Evolutionary conservation across 1,139 yeast genomes (phyloP).

Genomic region (Scheffersomyces parashehatae): DNA sequence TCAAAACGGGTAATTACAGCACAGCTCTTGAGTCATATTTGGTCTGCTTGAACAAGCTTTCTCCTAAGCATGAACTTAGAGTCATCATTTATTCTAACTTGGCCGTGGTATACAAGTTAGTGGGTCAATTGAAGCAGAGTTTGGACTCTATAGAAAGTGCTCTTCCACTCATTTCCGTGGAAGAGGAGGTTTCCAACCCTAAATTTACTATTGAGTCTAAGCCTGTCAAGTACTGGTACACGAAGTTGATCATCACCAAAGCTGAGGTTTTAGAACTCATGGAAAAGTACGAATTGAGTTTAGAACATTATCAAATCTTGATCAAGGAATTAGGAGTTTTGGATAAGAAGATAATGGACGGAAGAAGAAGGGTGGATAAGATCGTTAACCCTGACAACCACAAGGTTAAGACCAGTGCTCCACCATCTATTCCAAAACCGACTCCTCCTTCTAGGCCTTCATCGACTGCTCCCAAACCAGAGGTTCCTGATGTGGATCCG

Average conservation of each 20-base stretch:
- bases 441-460: conserved; percentile 5
- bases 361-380: conserved; percentile 74
- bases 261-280: conserved; percentile 85
- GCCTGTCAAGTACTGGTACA: conserved; percentile 68
- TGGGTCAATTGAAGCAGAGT: conserved; percentile 74
- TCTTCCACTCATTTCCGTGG: conserved; percentile 52
- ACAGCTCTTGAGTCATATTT: conserved; percentile 63
- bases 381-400: conserved; percentile 52
- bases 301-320: conserved; percentile 58
- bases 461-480: conserved; percentile 1
- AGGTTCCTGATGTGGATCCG: conserved; percentile 9
- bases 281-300: conserved; percentile 68
- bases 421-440: conserved; percentile 20
- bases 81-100: conserved; percentile 77
- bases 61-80: conserved; percentile 63
- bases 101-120: conserved; percentile 65
- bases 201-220: conserved; percentile 46
- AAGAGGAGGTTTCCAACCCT: conserved; percentile 24
- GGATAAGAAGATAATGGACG: conserved; percentile 69
- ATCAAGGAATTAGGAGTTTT: conserved; percentile 65
- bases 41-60: conserved; percentile 62
- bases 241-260: conserved; percentile 63
- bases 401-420: conserved; percentile 14
- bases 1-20: conserved; percentile 79
- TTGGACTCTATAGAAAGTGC: conserved; percentile 58